Evolutionary conservation across 2,329 filamentous ascomycete species (phyloP), one percentile per base, ranked within the genome.

Genomic region (Blumeriella jaapii): DNA sequence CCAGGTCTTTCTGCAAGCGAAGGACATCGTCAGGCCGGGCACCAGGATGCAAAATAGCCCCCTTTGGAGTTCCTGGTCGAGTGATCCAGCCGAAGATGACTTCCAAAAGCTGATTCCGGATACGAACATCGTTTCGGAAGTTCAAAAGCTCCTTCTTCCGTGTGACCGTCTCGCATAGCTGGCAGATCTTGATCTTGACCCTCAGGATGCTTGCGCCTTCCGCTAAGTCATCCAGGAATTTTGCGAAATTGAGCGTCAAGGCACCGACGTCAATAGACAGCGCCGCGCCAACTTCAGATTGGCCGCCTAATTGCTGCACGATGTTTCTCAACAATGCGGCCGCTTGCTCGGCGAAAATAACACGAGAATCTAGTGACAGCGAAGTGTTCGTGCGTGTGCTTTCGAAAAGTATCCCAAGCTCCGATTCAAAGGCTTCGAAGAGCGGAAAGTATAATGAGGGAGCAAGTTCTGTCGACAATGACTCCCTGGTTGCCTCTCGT

Each of bases 71-170:
- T 10, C 67, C 65, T 12, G 73, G 71, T 8, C 74, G 64, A 16
- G 74, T 68, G 46, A 81, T 78, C 77, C 77, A 82, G 40, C 71
- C 67, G 42, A 78, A 78, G 22, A 80, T 71, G 39, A 74, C 74
- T 51, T 80, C 76, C 8, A 82, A 60, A 10, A 82, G 60, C 48
- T 80, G 75, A 44, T 82, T 82, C 34, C 77, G 63, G 47, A 79
- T 77, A 17, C 74, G 69, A 24, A 81, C 71, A 52, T 82, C 77
- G 46, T 82, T 75, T 32, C 77, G 67, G 8, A 82, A 59, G 46
- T 79, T 81, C 26, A 82, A 58, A 32, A 80, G 69, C 48, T 82
- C 76, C 48, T 79, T 81, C 45, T 75, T 69, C 53, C 69, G 71
- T 9, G 69, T 76, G 20, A 81, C 68, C 3, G 68, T 68, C 46